Evolutionary conservation across 345 rosid species (phyloP).

Genomic region (Eucalyptus decipiens): DNA sequence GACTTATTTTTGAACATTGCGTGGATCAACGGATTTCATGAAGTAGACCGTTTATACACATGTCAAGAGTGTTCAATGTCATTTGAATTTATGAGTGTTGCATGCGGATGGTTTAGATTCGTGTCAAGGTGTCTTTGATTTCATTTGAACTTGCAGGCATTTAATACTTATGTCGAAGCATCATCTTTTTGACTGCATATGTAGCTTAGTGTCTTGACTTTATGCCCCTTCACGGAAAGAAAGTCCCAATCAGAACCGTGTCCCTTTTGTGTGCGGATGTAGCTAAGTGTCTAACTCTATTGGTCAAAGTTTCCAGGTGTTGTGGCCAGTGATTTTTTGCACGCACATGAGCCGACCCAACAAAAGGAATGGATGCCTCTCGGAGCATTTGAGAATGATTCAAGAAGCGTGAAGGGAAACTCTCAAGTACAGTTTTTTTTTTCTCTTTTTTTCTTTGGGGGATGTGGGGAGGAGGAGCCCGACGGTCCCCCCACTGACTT

Average conservation of each 20-base stretch:
- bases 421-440: no score
- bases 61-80: background rate
- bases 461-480: no score
- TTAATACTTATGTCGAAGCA: background rate
- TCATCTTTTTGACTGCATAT: background rate
- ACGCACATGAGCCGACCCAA: background rate
- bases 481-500: no score
- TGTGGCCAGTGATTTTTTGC: background rate
- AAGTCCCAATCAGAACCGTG: no score
- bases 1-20: background rate
- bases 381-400: no score
- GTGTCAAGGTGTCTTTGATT: background rate
- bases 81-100: background rate
- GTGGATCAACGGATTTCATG: background rate
- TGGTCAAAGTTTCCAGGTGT: background rate
- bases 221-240: background rate
- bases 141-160: background rate
- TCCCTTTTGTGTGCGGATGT: no score
- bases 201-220: background rate
- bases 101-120: background rate
- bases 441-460: no score
- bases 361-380: no score
- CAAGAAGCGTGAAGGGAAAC: no score
- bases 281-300: no score
- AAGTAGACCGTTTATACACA: background rate